Percentiles rank a stretch among this genome's conserved stretches.
Evolutionary conservation across 768 basidiomycete genomes (phyloP).

Genomic region (Mrakia frigida): DNA sequence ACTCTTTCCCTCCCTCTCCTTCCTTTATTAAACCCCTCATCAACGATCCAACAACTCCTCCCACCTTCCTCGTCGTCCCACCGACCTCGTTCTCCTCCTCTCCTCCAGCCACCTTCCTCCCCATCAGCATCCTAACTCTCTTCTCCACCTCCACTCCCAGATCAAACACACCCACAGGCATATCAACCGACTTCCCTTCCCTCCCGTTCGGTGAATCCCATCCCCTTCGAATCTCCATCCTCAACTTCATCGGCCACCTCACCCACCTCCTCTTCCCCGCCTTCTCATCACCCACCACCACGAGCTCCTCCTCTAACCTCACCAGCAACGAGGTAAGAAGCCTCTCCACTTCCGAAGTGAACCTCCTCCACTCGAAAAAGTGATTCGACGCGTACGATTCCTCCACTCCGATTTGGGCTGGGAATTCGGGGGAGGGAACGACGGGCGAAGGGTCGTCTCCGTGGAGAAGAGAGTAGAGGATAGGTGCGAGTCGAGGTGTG

Average conservation of each 20-base stretch:
- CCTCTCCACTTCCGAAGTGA: slow-evolving; percentile 19
- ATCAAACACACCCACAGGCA: slow-evolving; percentile 7
- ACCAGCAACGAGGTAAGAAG: slow-evolving; percentile 30
- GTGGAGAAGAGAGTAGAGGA: slow-evolving; percentile 33
- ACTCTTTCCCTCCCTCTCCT: not conserved
- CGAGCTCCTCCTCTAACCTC: slow-evolving; percentile 35
- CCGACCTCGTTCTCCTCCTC: not conserved
- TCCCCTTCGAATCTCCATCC: not conserved
- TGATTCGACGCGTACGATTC: slow-evolving; percentile 32
- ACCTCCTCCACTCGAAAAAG: slow-evolving; percentile 17
- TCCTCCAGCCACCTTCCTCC: not conserved
- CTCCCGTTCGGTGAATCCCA: not conserved
- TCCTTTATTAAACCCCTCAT: slow-evolving; percentile 9
- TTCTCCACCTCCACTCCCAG: not conserved
- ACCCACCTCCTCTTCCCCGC: not conserved
- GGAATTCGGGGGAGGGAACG: slow-evolving; percentile 35
- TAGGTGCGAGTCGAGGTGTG: slow-evolving; percentile 30
- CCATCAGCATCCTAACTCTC: slow-evolving; percentile 16
- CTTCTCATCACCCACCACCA: not conserved
- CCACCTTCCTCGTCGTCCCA: not conserved
- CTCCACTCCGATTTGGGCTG: slow-evolving; percentile 36
- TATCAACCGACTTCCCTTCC: not conserved
- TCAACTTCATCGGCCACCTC: not conserved
- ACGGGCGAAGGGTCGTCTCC: slow-evolving; percentile 35
- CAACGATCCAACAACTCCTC: slow-evolving; percentile 1